Evolutionary conservation across 176 grass and related monocot species (phyloP).

Genomic region (Musa schizocarpa): DNA sequence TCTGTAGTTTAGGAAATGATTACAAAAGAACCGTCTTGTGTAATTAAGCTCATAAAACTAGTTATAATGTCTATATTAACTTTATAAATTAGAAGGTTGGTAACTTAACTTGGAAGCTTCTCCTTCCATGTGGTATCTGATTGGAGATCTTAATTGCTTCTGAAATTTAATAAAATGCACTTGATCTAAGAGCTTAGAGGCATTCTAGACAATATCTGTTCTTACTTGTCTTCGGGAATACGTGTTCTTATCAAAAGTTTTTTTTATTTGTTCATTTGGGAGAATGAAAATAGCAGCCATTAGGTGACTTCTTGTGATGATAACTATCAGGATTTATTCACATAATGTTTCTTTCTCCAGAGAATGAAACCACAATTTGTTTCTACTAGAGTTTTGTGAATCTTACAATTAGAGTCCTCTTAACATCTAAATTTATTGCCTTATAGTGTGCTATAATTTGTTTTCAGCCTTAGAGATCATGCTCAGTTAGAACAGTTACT

Average conservation of each 20-base stretch:
- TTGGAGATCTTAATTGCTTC: background rate
- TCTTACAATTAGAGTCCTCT: background rate
- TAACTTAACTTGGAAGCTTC: background rate
- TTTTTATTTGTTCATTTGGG: too few species aligned
- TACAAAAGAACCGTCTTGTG: background rate
- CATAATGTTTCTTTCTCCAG: background rate
- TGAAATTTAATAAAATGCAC: background rate
- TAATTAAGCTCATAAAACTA: background rate
- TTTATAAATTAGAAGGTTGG: too few species aligned
- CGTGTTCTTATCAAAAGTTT: too few species aligned
- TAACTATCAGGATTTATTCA: background rate
- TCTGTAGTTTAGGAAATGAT: background rate
- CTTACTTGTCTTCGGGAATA: background rate
- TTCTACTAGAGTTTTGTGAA: background rate
- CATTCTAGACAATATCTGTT: background rate
- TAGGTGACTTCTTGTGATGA: background rate
- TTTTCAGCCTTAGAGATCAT: conserved; percentile 19
- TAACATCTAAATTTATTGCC: background rate
- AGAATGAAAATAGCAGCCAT: too few species aligned
- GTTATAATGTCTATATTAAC: background rate
- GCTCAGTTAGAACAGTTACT: conserved; percentile 20
- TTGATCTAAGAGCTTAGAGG: background rate
- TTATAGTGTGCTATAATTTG: background rate
- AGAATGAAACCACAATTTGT: background rate
- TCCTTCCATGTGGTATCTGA: background rate